Evolutionary conservation across 2,329 filamentous ascomycete genomes (phyloP).

Genomic region (Tolypocladium amazonense): DNA sequence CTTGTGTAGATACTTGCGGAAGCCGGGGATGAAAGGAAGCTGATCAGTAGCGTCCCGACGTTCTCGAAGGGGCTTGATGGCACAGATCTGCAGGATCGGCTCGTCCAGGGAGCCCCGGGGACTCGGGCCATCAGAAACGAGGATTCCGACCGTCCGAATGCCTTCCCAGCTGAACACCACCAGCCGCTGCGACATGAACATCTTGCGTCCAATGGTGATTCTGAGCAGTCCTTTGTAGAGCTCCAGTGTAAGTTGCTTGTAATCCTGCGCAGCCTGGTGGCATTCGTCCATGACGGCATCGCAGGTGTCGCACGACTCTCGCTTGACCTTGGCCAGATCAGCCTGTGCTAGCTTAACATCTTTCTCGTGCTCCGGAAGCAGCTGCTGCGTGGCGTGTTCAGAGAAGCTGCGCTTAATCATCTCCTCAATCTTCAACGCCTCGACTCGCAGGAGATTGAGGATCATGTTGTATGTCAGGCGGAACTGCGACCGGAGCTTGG

Average conservation of each 20-base stretch:
- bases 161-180: slow-evolving; percentile 81
- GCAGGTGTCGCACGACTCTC: slow-evolving; percentile 73
- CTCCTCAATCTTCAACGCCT: slow-evolving; percentile 96
- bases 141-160: slow-evolving; percentile 68
- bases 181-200: slow-evolving; percentile 66
- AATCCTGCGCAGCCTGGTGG: slow-evolving; percentile 73
- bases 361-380: slow-evolving; percentile 92
- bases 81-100: slow-evolving; percentile 67
- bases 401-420: slow-evolving; percentile 99
- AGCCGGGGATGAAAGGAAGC: slow-evolving; percentile 67
- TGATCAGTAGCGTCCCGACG: slow-evolving; percentile 73
- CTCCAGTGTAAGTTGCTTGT: slow-evolving; percentile 67
- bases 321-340: slow-evolving; percentile 80
- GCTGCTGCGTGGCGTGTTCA: slow-evolving; percentile 90
- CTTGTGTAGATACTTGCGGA: slow-evolving; percentile 56
- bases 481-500: slow-evolving; percentile 92
- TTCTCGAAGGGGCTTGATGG: slow-evolving; percentile 58
- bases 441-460: slow-evolving; percentile 83
- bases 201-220: slow-evolving; percentile 73
- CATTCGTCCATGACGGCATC: slow-evolving; percentile 70
- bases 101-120: slow-evolving; percentile 44
- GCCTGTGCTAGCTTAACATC: slow-evolving; percentile 86
- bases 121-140: slow-evolving; percentile 65
- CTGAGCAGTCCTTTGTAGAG: slow-evolving; percentile 65
- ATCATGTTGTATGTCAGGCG: slow-evolving; percentile 99